phyloP scores from a whole-genome alignment of 305 asterid species.

The Lippia alba region DNA sequence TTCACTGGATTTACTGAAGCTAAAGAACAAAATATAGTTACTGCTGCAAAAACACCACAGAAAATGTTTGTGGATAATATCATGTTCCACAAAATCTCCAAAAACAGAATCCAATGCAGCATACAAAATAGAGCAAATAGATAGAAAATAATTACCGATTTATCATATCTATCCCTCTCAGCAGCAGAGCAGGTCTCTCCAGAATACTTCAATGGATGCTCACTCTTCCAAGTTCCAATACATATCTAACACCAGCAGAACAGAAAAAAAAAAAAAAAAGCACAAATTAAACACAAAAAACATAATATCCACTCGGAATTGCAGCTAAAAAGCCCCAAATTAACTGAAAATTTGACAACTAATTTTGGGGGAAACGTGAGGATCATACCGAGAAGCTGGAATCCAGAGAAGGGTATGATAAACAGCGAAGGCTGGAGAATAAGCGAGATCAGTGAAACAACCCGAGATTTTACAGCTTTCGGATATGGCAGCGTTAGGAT shows the following conservation, averaged over 20 bases:
- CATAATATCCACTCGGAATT: constrained; percentile 15
- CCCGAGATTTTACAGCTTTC: constrained; percentile 63
- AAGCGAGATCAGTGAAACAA: constrained; percentile 68
- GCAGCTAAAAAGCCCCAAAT: no score
- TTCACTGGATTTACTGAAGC: constrained; percentile 7
- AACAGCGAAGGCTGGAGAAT: constrained; percentile 82
- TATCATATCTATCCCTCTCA: constrained; percentile 91
- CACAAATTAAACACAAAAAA: background rate
- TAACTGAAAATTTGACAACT: background rate
- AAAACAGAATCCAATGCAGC: no score
- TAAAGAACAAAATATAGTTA: background rate
- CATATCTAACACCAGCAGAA: constrained; percentile 54
- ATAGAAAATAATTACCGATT: constrained; percentile 66
- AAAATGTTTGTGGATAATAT: no score
- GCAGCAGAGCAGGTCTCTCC: constrained; percentile 91
- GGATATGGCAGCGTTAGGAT: constrained; percentile 82
- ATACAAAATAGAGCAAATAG: no score
- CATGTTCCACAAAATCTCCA: no score
- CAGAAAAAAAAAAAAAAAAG: no score
- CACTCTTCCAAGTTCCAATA: constrained; percentile 95
- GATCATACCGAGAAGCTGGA: constrained; percentile 81
- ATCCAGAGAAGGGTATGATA: constrained; percentile 77
- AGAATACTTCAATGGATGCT: constrained; percentile 82
- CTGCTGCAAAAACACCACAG: no score
- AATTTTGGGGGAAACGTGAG: background rate